Conservation (phyloP, 1,284 basidiomycete species). For the Heterobasidion irregulare region DNA sequence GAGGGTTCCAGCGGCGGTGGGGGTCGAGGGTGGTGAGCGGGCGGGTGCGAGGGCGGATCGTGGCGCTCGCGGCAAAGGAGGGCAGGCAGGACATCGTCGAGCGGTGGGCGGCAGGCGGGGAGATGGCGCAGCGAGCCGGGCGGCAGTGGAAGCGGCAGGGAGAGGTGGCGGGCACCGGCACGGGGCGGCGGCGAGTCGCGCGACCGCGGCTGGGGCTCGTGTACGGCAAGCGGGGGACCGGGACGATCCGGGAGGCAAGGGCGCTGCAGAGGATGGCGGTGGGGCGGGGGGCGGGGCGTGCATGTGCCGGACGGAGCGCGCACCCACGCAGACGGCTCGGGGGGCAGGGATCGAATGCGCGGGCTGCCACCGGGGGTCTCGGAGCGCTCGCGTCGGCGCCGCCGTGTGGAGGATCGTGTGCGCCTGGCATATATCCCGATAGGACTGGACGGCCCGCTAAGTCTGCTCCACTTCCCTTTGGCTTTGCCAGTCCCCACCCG, state of each 20-base stretch:
- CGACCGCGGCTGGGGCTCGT: too few relatives aligned
- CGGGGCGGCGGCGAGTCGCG: neutral
- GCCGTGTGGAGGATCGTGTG: neutral
- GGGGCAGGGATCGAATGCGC: neutral
- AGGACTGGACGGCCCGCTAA: neutral
- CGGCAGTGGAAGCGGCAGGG: conserved; percentile 13
- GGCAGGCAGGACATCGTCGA: conserved; percentile 42
- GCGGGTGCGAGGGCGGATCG: conserved; percentile 49
- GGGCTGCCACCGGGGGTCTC: neutral
- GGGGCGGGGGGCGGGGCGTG: too few relatives aligned
- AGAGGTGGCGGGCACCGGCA: neutral
- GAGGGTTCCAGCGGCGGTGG: conserved; percentile 42
- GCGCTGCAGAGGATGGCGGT: too few relatives aligned
- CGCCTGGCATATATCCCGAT: neutral
- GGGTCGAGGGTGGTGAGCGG: conserved; percentile 44
- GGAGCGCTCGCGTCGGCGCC: neutral
- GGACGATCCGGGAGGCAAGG: too few relatives aligned
- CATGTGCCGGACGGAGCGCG: too few relatives aligned
- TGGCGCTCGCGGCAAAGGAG: conserved; percentile 50
- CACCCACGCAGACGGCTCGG: too few relatives aligned
- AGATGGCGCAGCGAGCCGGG: conserved; percentile 13
- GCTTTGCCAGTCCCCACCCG: too few relatives aligned
- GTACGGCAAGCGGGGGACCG: too few relatives aligned
- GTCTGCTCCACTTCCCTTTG: too few relatives aligned
- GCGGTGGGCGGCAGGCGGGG: conserved; percentile 24